These are phyloP conservation scores for Strombidium stylifer DNA, from an alignment of 73 alveolate genomes.

Conservation along the genomic window DNA sequence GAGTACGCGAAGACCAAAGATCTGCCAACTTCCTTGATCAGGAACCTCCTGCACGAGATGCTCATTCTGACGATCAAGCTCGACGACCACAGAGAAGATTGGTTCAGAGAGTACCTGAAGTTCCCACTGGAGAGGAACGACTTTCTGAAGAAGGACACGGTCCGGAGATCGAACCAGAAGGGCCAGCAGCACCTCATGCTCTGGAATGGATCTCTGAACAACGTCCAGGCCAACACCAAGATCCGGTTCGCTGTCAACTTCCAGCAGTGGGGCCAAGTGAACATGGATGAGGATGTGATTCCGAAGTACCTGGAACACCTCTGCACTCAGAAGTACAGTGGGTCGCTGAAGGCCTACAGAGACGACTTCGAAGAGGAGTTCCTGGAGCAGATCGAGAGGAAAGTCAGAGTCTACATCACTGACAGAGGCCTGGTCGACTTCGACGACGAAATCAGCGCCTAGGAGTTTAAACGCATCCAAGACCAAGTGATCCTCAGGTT, in stretches of 20 bases:
- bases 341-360: not conserved
- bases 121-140: too few species aligned
- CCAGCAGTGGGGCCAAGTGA: too few species aligned
- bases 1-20: slow-evolving; percentile 8
- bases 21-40: slow-evolving; percentile 25
- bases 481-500: slow-evolving; percentile 30
- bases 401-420: not conserved
- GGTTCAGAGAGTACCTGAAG: slow-evolving; percentile 35
- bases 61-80: slow-evolving; percentile 36
- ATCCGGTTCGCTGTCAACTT: too few species aligned
- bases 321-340: slow-evolving; percentile 7
- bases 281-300: not conserved
- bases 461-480: slow-evolving; percentile 12
- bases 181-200: not conserved
- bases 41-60: slow-evolving; percentile 17
- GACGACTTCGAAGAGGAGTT: slow-evolving; percentile 1
- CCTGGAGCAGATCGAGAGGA: slow-evolving; percentile 12
- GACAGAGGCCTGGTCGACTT: not conserved
- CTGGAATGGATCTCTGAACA: slow-evolving; percentile 26
- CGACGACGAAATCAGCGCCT: not conserved
- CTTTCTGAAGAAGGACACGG: not conserved
- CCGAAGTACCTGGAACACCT: slow-evolving; percentile 30
- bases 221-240: slow-evolving; percentile 3
- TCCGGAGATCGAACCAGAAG: not conserved
- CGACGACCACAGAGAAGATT: slow-evolving; percentile 29